Evolutionary conservation across 1,139 yeast genomes (phyloP).

Genomic region (Debaryomycetaceae sp.): DNA sequence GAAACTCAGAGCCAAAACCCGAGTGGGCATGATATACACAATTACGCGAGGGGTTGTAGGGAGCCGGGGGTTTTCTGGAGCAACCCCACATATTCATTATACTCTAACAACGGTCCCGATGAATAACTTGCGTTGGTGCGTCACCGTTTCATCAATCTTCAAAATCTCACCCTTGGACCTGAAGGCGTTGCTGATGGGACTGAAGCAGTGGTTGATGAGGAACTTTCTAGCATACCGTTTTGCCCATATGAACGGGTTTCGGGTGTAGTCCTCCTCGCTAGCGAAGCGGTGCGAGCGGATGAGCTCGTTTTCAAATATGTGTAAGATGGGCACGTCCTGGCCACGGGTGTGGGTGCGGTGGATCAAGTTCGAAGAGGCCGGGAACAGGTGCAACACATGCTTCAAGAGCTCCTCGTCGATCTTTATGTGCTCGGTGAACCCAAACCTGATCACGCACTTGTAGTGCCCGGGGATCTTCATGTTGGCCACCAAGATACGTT

Average conservation of each 20-base stretch:
- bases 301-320: slow-evolving; percentile 34
- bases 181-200: slow-evolving; percentile 27
- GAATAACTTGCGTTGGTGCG: slow-evolving; percentile 16
- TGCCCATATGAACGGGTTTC: slow-evolving; percentile 15
- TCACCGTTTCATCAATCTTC: slow-evolving; percentile 20
- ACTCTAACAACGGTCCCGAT: slow-evolving; percentile 6
- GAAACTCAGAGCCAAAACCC: slow-evolving; percentile 15
- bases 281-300: slow-evolving; percentile 22
- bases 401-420: slow-evolving; percentile 23
- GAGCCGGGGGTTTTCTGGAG: no score
- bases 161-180: slow-evolving; percentile 22
- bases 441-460: slow-evolving; percentile 42
- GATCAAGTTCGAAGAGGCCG: slow-evolving; percentile 16
- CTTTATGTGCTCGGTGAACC: slow-evolving; percentile 40
- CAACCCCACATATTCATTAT: neutral
- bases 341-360: slow-evolving; percentile 8
- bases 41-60: slow-evolving; percentile 25
- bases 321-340: slow-evolving; percentile 22
- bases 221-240: slow-evolving; percentile 17
- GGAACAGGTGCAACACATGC: slow-evolving; percentile 22
- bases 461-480: slow-evolving; percentile 41
- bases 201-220: slow-evolving; percentile 23
- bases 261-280: slow-evolving; percentile 13
- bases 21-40: slow-evolving; percentile 17
- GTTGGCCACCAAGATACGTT: slow-evolving; percentile 33